Base-by-base conservation (phyloP, 2,329 filamentous ascomycete genomes). In the Alternaria ethzedia region DNA sequence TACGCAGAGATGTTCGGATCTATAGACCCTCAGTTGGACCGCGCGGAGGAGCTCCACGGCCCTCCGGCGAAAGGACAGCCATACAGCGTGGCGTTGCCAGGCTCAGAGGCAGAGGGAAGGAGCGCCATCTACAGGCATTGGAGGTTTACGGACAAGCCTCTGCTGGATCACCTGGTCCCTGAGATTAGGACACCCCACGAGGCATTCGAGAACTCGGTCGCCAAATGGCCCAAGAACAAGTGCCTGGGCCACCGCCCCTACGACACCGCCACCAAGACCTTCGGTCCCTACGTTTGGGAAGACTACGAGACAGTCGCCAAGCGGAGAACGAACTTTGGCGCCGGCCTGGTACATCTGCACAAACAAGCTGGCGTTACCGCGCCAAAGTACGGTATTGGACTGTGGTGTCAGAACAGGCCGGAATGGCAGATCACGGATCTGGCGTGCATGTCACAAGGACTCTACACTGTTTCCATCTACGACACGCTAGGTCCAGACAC, bases 381-480 rank as follows among this genome's bases (percentile, higher is more conserved):
- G 5, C 32, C 63, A 21, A 90, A 91, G 75, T 91, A 91, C 77
- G 92, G 90, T 57, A 85, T 96, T 67, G 93, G 93, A 21, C 81
- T 97, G 54, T 97, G 93, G 93, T 92, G 91, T 74, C 91, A 93
- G 80, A 96, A 96, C 81, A 86, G 93, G 63, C 90, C 93, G 0
- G 92, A 97, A 81, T 97, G 93, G 93, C 92, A 96, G 83, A 89
- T 97, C 64, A 88, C 90, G 59, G 95, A 98, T 84, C 83, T 98
- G 75, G 96, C 89, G 43, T 90, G 92, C 78, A 89, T 92, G 82
- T 96, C 94, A 12, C 96, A 98, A 80, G 88, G 91, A 8, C 88
- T 98, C 28, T 98, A 87, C 82, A 92, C 91, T 21, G 94, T 99
- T 59, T 97, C 95, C 6, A 90, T 99, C 54, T 99, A 99, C 84